Conservation (phyloP, 2,329 filamentous ascomycete species). For the Clarireedia homoeocarpa region DNA sequence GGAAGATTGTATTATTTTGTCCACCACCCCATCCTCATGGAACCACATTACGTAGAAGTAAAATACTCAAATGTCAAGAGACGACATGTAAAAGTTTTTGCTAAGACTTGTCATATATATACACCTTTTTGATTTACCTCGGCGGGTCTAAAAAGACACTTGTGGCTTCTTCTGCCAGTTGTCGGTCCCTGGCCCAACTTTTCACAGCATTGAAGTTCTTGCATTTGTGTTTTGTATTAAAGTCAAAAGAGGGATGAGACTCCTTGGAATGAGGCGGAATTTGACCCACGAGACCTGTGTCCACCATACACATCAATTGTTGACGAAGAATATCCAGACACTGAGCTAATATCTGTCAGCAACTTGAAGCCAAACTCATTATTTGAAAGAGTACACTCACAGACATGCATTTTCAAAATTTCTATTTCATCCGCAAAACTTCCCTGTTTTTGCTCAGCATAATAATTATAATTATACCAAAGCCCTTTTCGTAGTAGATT, state of each 20-base stretch:
- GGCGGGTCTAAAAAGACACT: constrained; percentile 23
- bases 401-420: constrained; percentile 40
- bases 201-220: constrained; percentile 44
- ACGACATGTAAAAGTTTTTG: no score
- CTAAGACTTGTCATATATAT: not conserved
- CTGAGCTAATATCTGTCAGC: constrained; percentile 32
- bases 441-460: constrained; percentile 35
- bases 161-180: constrained; percentile 29
- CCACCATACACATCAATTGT: constrained; percentile 46
- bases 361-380: not conserved
- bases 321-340: constrained; percentile 47
- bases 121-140: constrained; percentile 14
- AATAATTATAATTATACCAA: constrained; percentile 46
- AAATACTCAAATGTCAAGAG: no score
- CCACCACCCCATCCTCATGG: no score
- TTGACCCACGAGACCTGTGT: constrained; percentile 44
- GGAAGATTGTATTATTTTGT: no score
- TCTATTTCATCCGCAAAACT: constrained; percentile 41
- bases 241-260: constrained; percentile 40
- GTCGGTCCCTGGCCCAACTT: constrained; percentile 41
- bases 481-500: constrained; percentile 44
- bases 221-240: constrained; percentile 46
- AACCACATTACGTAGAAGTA: no score
- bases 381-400: not conserved
- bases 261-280: constrained; percentile 40